A percentile compares a stretch with the other conserved stretches of the same genome.
These are phyloP conservation scores for Wickerhamomyces hampshirensis DNA, from an alignment of 805 yeast species.

Conservation along the genomic window DNA sequence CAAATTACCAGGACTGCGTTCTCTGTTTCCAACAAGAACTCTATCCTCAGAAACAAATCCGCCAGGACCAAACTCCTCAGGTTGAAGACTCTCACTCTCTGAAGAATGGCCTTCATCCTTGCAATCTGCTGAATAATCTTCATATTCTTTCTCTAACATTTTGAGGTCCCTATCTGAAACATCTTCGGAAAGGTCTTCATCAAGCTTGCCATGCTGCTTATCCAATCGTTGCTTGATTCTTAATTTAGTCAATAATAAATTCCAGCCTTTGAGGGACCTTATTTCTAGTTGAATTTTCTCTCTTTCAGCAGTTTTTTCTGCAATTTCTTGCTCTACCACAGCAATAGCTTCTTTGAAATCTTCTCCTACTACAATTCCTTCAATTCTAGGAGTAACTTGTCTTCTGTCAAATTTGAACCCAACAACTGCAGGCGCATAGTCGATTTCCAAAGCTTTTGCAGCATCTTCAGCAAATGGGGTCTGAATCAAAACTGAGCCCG, in stretches of 20 bases:
- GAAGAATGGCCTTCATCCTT: no score
- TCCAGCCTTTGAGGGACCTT: constrained; percentile 45
- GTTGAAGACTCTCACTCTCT: no score
- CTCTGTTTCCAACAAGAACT: constrained; percentile 3
- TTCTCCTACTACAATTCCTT: constrained; percentile 71
- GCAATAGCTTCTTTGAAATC: constrained; percentile 58
- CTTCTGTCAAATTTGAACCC: constrained; percentile 70
- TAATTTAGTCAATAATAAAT: constrained; percentile 37
- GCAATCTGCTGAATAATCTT: constrained; percentile 19
- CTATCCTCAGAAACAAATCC: constrained; percentile 12
- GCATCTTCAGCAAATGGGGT: constrained; percentile 59
- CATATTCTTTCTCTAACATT: constrained; percentile 16
- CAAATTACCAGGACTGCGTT: neutral
- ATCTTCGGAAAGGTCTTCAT: constrained; percentile 4
- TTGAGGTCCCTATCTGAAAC: constrained; percentile 13
- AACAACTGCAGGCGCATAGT: constrained; percentile 82
- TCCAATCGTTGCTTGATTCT: constrained; percentile 39
- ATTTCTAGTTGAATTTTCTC: constrained; percentile 39
- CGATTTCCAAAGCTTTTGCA: constrained; percentile 63
- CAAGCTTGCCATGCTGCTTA: constrained; percentile 37
- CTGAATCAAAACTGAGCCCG: constrained; percentile 61
- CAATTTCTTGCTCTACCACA: constrained; percentile 43
- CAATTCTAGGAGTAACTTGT: constrained; percentile 55
- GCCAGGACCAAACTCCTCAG: constrained; percentile 8
- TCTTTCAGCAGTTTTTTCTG: constrained; percentile 38